Percentiles rank a stretch among this genome's conserved stretches.
These are phyloP conservation scores for Wickerhamomyces bovis DNA, from an alignment of 805 yeast genomes.

Conservation along the genomic window DNA sequence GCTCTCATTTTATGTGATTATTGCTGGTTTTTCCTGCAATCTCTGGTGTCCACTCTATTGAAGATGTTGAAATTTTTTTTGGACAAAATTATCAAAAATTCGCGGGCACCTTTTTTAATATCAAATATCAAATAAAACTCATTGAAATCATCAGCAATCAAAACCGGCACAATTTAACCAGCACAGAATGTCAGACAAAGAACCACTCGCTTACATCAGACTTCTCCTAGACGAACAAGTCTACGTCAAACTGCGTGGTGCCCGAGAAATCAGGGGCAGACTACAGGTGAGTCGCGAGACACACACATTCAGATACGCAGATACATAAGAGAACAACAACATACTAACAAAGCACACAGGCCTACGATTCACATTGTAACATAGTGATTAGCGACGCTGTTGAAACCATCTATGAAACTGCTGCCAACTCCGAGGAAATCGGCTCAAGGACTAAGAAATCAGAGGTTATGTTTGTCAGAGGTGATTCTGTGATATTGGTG, in stretches of 20 bases:
- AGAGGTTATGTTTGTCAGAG: constrained; percentile 93
- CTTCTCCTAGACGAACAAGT: constrained; percentile 82
- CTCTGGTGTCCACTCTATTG: too few relatives aligned
- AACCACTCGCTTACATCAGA: constrained; percentile 88
- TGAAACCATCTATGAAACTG: constrained; percentile 66
- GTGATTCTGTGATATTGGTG: constrained; percentile 91
- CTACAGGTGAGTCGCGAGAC: constrained; percentile 52
- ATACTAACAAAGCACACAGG: constrained; percentile 30
- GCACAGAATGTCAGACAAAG: constrained; percentile 27
- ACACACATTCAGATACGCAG: too few relatives aligned
- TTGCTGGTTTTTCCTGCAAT: too few relatives aligned
- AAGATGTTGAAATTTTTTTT: background rate
- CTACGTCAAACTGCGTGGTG: constrained; percentile 86
- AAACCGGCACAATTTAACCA: background rate
- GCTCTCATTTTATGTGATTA: background rate
- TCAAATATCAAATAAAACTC: too few relatives aligned
- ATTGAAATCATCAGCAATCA: background rate
- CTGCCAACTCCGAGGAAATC: constrained; percentile 36
- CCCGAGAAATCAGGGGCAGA: constrained; percentile 85
- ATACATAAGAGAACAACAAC: too few relatives aligned
- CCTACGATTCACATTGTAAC: constrained; percentile 95
- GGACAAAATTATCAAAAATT: background rate
- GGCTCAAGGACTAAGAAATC: constrained; percentile 42
- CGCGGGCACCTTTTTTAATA: background rate
- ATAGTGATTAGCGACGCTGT: constrained; percentile 89